phyloP scores from a whole-genome alignment of 2,329 filamentous ascomycete genomes.

The Arachnomyces sp. region DNA sequence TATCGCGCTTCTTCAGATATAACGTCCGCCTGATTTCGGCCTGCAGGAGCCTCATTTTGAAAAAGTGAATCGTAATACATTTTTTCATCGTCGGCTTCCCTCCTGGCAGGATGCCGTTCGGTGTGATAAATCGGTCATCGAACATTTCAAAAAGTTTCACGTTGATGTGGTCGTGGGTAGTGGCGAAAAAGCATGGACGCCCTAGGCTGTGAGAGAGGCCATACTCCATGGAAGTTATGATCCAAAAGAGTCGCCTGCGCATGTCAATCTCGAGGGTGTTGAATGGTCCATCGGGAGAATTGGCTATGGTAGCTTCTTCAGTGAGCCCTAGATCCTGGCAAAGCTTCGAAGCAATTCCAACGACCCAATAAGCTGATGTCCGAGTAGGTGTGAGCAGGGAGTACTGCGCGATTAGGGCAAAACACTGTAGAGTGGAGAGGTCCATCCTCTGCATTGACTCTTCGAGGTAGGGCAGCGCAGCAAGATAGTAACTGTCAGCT shows the following conservation, averaged over 20 bases:
- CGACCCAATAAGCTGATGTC: constrained; percentile 86
- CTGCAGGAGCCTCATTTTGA: constrained; percentile 81
- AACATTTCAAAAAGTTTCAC: constrained; percentile 77
- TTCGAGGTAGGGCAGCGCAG: constrained; percentile 78
- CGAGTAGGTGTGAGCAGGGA: constrained; percentile 86
- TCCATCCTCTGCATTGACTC: constrained; percentile 81
- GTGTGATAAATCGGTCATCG: constrained; percentile 75
- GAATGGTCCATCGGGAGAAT: constrained; percentile 52
- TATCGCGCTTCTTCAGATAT: constrained; percentile 73
- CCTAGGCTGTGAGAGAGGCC: constrained; percentile 83
- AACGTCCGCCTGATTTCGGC: constrained; percentile 78
- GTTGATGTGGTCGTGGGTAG: constrained; percentile 72
- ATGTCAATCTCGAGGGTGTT: constrained; percentile 78
- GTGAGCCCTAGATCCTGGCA: constrained; percentile 82
- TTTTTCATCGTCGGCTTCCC: constrained; percentile 74
- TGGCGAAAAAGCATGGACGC: constrained; percentile 76
- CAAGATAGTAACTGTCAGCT: constrained; percentile 89
- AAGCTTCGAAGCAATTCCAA: constrained; percentile 79
- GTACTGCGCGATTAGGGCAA: constrained; percentile 80
- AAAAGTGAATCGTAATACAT: constrained; percentile 82
- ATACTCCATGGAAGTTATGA: constrained; percentile 78
- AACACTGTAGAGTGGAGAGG: constrained; percentile 80
- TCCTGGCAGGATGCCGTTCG: constrained; percentile 61
- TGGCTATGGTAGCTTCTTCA: constrained; percentile 78
- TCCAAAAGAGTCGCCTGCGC: constrained; percentile 82